These are phyloP conservation scores for Coelastrella sp. DNA, from an alignment of 139 green algal genomes.

Conservation along the genomic window DNA sequence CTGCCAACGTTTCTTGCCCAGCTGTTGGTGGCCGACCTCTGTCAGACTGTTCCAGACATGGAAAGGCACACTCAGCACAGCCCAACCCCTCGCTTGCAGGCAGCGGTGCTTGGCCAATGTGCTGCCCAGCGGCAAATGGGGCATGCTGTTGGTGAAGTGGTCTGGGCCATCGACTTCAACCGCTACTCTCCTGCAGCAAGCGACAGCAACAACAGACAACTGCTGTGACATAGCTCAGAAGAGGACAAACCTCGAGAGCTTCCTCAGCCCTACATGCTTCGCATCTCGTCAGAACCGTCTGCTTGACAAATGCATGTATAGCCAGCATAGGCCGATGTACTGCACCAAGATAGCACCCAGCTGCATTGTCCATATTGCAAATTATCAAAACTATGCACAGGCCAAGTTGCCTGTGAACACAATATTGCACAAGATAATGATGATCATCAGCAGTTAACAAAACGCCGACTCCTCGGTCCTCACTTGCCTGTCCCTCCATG, in stretches of 20 bases:
- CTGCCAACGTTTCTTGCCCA: too few species aligned
- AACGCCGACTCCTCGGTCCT: background rate
- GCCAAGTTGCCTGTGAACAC: too few species aligned
- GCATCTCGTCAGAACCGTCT: too few species aligned
- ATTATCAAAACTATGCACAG: too few species aligned
- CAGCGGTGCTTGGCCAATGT: constrained; percentile 59
- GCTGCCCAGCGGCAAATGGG: constrained; percentile 52
- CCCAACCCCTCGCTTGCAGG: constrained; percentile 65
- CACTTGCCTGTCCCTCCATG: constrained; percentile 55
- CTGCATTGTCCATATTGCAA: too few species aligned
- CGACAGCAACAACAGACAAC: background rate
- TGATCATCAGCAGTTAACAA: background rate
- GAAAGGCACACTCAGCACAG: constrained; percentile 64
- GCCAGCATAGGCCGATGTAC: too few species aligned
- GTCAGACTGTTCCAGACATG: constrained; percentile 55
- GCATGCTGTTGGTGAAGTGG: constrained; percentile 68
- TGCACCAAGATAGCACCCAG: too few species aligned
- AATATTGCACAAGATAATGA: background rate
- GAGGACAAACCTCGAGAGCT: background rate
- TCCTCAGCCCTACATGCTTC: too few species aligned
- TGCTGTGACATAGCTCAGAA: background rate
- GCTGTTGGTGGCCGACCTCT: background rate
- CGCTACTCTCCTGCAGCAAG: constrained; percentile 53
- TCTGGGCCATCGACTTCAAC: constrained; percentile 74
- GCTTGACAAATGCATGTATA: too few species aligned